Conservation (phyloP, 352 stramenopile species). For the Phytophthora cryptogea region DNA sequence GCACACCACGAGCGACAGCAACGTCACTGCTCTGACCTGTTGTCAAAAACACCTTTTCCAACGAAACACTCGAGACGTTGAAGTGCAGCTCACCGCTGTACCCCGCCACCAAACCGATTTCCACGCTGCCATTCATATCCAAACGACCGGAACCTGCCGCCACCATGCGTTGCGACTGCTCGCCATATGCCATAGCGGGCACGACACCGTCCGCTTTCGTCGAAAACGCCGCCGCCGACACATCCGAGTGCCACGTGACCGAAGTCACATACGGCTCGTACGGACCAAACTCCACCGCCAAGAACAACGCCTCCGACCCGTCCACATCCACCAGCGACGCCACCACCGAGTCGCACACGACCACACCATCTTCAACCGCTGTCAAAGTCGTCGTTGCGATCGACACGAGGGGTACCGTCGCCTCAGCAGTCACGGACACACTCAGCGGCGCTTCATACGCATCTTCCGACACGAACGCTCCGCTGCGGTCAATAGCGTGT, state of each 20-base stretch:
- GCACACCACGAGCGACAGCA: neutral
- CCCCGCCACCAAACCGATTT: constrained; percentile 24
- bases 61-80: constrained; percentile 14
- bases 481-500: constrained; percentile 27
- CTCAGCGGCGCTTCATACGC: constrained; percentile 19
- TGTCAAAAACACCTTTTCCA: constrained; percentile 5
- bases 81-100: constrained; percentile 29
- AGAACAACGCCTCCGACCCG: constrained; percentile 38
- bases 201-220: constrained; percentile 17
- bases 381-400: constrained; percentile 11
- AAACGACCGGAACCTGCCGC: constrained; percentile 8
- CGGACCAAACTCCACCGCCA: constrained; percentile 34
- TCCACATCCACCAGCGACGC: constrained; percentile 42
- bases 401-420: constrained; percentile 27
- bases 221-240: constrained; percentile 14
- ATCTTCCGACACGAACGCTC: constrained; percentile 16
- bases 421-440: constrained; percentile 25
- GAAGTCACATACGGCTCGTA: constrained; percentile 20
- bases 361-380: constrained; percentile 33
- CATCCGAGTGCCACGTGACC: constrained; percentile 18
- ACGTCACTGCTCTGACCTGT: neutral
- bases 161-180: constrained; percentile 10
- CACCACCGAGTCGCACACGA: constrained; percentile 26
- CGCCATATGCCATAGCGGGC: constrained; percentile 7
- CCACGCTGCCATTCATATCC: constrained; percentile 28